Evolutionary conservation across 2,329 filamentous ascomycete genomes (phyloP), one percentile per base, ranked within the genome.

Genomic region (Pyrenochaeta sp.): DNA sequence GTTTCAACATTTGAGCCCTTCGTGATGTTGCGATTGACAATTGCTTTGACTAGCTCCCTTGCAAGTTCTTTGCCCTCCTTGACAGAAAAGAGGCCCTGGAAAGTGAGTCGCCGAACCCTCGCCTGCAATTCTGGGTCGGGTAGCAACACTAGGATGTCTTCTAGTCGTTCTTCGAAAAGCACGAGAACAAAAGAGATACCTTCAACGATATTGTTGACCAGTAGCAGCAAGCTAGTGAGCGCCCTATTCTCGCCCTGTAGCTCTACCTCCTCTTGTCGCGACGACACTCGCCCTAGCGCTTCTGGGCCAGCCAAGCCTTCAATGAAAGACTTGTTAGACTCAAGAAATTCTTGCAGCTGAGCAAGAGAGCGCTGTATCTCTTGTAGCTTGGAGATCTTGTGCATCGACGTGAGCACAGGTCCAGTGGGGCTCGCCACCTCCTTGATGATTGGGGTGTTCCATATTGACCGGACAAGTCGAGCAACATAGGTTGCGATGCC

Each of bases 1-100:
- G 93, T 97, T 77, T 99, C 96, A 17, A 99, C 94, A 60, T 98
- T 99, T 4, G 93, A 94, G 9, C 96, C 95, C 68, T 92, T 97
- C 52, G 94, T 90, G 66, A 99, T 99, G 74, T 97, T 99, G 68
- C 93, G 88, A 75, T 98, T 98, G 49, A 99, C 95, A 68, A 99
- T 98, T 0, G 94, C 92, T 75, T 98, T 99, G 51, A 99, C 95
- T 1, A 99, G 82, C 49, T 97, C 85, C 75, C 97, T 97, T 2
- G 94, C 96, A 20, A 98, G 85, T 10, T 97, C 92, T 65, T 92
- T 92, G 29, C 95, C 95, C 15, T 87, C 83, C 5, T 83, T 77
- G 36, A 89, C 87, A 3, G 91, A 90, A 74, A 99, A 98, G 0
- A 99, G 85, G 40, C 86, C 85, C 73, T 98, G 92, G 69, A 91